Conservation (phyloP, 139 green algal species). For the Tetradesmus obliquus region DNA sequence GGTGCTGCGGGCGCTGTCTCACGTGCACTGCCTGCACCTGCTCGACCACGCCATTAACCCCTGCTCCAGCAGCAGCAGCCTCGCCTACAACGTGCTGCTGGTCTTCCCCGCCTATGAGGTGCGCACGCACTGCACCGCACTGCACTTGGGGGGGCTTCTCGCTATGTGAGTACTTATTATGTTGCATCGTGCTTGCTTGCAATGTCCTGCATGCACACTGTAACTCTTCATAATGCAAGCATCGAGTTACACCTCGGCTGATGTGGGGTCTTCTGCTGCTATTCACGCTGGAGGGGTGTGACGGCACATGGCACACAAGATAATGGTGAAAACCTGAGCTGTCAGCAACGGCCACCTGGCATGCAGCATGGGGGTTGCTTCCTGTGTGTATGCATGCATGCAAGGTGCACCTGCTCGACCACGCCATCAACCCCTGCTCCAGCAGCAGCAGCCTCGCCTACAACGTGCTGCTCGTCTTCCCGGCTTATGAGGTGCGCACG, state of each 20-base stretch:
- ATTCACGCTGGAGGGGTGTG: too few species aligned
- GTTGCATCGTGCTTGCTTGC: background rate
- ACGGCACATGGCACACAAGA: too few species aligned
- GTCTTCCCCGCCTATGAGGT: conserved; percentile 53
- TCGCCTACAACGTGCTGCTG: conserved; percentile 29
- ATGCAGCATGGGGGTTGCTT: background rate
- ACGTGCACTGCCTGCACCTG: conserved; percentile 77
- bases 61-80: background rate
- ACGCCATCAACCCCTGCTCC: background rate
- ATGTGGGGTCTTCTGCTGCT: too few species aligned
- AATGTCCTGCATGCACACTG: background rate
- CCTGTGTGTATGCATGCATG: background rate
- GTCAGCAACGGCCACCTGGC: too few species aligned
- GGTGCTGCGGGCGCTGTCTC: conserved; percentile 60
- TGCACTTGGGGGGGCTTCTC: background rate
- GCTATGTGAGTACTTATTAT: background rate
- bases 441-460: background rate
- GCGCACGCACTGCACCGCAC: conserved; percentile 50
- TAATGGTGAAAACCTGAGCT: too few species aligned
- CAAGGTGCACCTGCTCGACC: conserved; percentile 62
- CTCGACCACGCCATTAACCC: conserved; percentile 53
- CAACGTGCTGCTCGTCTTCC: conserved; percentile 47
- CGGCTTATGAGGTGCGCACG: conserved; percentile 54
- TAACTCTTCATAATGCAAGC: background rate
- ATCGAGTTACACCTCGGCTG: too few species aligned